Percentiles rank a stretch among this genome's conserved stretches.
Conservation (phyloP, 306 rosid genomes). For the Fagus crenata region DNA sequence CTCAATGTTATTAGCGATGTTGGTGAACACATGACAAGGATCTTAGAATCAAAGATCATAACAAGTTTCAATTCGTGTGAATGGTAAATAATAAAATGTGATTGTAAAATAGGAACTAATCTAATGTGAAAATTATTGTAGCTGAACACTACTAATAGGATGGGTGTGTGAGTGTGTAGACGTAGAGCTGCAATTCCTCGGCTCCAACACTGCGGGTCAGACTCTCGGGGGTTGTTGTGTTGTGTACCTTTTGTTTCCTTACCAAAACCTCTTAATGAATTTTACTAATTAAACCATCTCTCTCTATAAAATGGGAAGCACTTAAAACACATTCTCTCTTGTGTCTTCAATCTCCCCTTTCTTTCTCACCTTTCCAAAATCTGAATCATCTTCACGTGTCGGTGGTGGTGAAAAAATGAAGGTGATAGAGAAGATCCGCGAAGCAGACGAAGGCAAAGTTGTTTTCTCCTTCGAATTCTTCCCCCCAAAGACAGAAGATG, state of each 20-base stretch:
- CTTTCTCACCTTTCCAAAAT: no score
- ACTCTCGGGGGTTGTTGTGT: background rate
- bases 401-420: slow-evolving; percentile 44
- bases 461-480: slow-evolving; percentile 89
- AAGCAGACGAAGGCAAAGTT: slow-evolving; percentile 52
- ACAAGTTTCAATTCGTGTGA: no score
- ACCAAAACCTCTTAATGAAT: no score
- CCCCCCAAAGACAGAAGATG: slow-evolving; percentile 95
- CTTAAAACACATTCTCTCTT: no score
- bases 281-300: background rate
- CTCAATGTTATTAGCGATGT: no score
- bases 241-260: no score
- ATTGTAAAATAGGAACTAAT: no score
- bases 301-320: background rate
- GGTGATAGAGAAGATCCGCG: slow-evolving; percentile 78
- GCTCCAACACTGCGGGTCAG: background rate
- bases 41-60: no score
- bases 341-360: no score
- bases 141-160: background rate
- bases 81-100: no score
- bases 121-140: no score
- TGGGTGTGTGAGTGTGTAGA: background rate
- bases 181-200: background rate
- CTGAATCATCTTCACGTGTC: background rate
- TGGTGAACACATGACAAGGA: no score